Percentiles rank a stretch among this genome's conserved stretches.
phyloP scores from a whole-genome alignment of 2,329 filamentous ascomycete genomes.

The Penicillium sp. region DNA sequence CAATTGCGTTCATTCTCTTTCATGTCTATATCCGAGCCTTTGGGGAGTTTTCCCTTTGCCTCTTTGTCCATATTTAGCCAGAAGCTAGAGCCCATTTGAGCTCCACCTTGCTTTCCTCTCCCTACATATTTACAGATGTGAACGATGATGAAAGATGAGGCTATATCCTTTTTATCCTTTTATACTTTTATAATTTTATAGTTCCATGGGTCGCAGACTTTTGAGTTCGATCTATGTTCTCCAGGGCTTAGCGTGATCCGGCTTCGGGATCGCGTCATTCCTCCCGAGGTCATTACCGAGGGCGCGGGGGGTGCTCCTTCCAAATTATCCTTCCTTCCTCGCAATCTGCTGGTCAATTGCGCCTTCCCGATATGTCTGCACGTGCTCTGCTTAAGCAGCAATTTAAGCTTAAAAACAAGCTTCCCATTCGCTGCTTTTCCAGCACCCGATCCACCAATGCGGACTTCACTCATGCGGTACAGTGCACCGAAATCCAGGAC shows the following conservation, averaged over 20 bases:
- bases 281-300: neutral
- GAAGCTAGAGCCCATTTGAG: neutral
- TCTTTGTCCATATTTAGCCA: neutral
- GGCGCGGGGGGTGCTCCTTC: neutral
- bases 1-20: neutral
- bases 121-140: neutral
- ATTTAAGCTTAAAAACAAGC: slow-evolving; percentile 3
- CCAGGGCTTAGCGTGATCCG: neutral
- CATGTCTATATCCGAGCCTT: neutral
- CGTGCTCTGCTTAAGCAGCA: slow-evolving; percentile 7
- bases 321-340: slow-evolving; percentile 1
- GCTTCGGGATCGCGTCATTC: neutral
- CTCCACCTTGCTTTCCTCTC: neutral
- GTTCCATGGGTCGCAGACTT: neutral
- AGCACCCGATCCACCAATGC: slow-evolving; percentile 43
- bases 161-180: neutral
- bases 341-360: slow-evolving; percentile 8
- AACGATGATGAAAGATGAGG: neutral
- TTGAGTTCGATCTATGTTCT: neutral
- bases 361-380: slow-evolving; percentile 15
- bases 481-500: neutral
- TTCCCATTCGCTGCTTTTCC: slow-evolving; percentile 42
- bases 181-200: neutral
- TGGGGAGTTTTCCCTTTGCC: neutral
- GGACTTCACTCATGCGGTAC: slow-evolving; percentile 64